Conservation (phyloP, 192 early-diverging fungal species). For the Phlyctochytrium arcticum region DNA sequence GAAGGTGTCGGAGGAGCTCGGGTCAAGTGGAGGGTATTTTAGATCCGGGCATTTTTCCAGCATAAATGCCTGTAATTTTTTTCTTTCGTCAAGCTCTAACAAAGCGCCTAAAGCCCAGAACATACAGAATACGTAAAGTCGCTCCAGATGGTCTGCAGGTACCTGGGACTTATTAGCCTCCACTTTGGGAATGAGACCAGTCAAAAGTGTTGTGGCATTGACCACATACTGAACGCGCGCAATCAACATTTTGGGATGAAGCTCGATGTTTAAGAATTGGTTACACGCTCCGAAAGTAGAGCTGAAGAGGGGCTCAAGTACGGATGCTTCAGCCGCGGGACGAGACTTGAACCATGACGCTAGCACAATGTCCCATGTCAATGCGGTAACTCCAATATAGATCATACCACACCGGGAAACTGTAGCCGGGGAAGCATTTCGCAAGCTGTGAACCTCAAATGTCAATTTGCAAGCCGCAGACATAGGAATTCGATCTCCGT, state of each 20-base stretch:
- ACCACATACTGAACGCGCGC: constrained; percentile 46
- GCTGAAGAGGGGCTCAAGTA: constrained; percentile 55
- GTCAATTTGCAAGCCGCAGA: constrained; percentile 57
- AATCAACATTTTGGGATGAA: constrained; percentile 60
- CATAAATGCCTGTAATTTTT: constrained; percentile 55
- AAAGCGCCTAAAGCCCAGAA: constrained; percentile 58
- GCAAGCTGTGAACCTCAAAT: constrained; percentile 59
- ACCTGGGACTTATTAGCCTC: constrained; percentile 53
- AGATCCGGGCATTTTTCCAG: constrained; percentile 49
- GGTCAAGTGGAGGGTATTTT: constrained; percentile 54
- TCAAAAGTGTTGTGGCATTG: constrained; percentile 49
- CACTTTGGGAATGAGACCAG: constrained; percentile 54
- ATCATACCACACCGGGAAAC: constrained; percentile 68
- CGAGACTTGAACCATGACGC: constrained; percentile 61
- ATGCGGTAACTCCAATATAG: constrained; percentile 61
- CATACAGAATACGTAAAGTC: constrained; percentile 55
- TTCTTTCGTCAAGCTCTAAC: constrained; percentile 61
- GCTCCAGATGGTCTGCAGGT: constrained; percentile 46
- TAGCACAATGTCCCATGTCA: constrained; percentile 63
- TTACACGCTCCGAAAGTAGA: constrained; percentile 40
- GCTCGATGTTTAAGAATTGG: constrained; percentile 43
- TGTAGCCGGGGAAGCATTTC: constrained; percentile 59
- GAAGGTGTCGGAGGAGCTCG: constrained; percentile 49
- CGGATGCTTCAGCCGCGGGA: constrained; percentile 43
- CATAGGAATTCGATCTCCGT: constrained; percentile 65